A percentile compares a stretch with the other conserved stretches of the same genome.
Evolutionary conservation across 2,329 filamentous ascomycete genomes (phyloP).

Genomic region (Fusarium protoensiforme): DNA sequence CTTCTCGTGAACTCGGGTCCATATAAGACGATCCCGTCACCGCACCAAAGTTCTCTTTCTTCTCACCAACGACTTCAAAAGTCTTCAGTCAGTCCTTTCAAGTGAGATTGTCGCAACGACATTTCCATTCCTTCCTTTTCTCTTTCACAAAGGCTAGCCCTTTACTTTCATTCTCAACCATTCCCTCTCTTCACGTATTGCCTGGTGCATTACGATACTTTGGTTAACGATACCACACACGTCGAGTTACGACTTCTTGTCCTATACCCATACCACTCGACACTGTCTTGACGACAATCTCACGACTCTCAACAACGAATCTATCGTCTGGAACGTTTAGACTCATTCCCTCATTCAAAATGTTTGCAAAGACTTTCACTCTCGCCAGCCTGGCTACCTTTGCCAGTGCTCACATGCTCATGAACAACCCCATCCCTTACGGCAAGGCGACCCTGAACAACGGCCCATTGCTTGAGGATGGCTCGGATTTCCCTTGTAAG

Average conservation of each 20-base stretch:
- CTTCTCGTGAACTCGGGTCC: constrained; percentile 20
- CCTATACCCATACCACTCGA: constrained; percentile 40
- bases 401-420: constrained; percentile 80
- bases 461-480: constrained; percentile 69
- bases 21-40: constrained; percentile 40
- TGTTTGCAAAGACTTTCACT: constrained; percentile 63
- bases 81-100: constrained; percentile 42
- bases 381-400: constrained; percentile 67
- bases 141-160: constrained; percentile 42
- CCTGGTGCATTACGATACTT: constrained; percentile 43
- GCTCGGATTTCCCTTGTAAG: constrained; percentile 88
- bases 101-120: constrained; percentile 44
- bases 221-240: constrained; percentile 25
- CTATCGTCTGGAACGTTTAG: constrained; percentile 49
- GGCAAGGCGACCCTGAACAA: constrained; percentile 59
- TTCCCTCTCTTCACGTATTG: constrained; percentile 34
- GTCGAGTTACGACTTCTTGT: constrained; percentile 35
- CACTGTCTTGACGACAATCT: constrained; percentile 44
- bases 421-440: constrained; percentile 76
- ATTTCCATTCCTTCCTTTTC: constrained; percentile 43
- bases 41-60: constrained; percentile 18
- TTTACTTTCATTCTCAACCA: constrained; percentile 36
- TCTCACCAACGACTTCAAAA: constrained; percentile 41
- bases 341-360: constrained; percentile 52
- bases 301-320: constrained; percentile 25